These are phyloP conservation scores for Xylaria digitata DNA, from an alignment of 2,329 filamentous ascomycete genomes.

Conservation along the genomic window DNA sequence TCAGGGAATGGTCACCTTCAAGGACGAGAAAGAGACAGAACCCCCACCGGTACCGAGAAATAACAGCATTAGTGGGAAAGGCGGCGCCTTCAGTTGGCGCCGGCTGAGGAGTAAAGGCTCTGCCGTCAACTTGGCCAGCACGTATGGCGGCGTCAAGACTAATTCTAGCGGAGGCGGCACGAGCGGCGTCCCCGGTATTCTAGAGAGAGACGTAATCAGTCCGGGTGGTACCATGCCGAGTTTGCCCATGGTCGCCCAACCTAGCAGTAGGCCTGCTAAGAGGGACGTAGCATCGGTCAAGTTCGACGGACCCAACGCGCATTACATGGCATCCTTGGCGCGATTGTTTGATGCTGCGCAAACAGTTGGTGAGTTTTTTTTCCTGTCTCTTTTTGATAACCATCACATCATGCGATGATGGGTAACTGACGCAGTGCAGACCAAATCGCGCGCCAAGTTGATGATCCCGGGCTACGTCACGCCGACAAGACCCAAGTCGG, in stretches of 20 bases:
- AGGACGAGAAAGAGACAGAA: conserved; percentile 57
- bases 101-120: conserved; percentile 92
- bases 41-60: conserved; percentile 61
- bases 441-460: conserved; percentile 94
- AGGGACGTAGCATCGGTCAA: conserved; percentile 75
- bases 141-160: conserved; percentile 62
- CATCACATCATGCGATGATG: not conserved
- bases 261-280: conserved; percentile 75
- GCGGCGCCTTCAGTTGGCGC: conserved; percentile 86
- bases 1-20: conserved; percentile 64
- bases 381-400: not conserved
- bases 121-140: conserved; percentile 66
- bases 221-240: conserved; percentile 76
- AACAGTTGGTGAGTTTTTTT: conserved; percentile 78
- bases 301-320: conserved; percentile 85
- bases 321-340: conserved; percentile 92
- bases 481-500: conserved; percentile 95
- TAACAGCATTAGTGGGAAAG: conserved; percentile 76
- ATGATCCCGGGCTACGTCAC: conserved; percentile 91
- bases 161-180: conserved; percentile 49
- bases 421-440: conserved; percentile 64
- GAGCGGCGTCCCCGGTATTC: conserved; percentile 46
- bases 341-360: conserved; percentile 93
- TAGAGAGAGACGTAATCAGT: conserved; percentile 61
- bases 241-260: conserved; percentile 78